Percentiles rank a stretch among this genome's conserved stretches.
These are phyloP conservation scores for Aspergillus quadricinctus DNA, from an alignment of 2,329 filamentous ascomycete species.

Conservation along the genomic window DNA sequence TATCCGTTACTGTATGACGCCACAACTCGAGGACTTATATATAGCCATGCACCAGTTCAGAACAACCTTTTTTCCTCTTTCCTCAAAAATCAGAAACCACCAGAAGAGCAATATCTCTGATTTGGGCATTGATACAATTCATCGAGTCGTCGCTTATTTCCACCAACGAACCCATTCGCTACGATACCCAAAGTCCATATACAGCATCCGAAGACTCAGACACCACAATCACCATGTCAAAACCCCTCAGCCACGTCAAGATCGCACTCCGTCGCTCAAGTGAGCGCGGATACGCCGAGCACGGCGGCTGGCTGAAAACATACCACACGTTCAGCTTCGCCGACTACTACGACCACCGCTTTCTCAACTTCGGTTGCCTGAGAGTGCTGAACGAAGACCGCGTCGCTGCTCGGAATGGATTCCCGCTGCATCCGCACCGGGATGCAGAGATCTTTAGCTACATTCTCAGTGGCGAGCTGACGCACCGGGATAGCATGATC, in stretches of 20 bases:
- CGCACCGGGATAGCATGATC: slow-evolving; percentile 82
- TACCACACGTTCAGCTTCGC: slow-evolving; percentile 87
- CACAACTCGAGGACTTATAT: background rate
- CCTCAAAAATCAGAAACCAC: background rate
- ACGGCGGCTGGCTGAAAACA: slow-evolving; percentile 82
- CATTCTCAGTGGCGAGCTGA: slow-evolving; percentile 78
- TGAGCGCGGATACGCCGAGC: slow-evolving; percentile 70
- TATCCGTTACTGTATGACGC: background rate
- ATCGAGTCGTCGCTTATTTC: background rate
- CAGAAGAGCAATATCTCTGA: background rate
- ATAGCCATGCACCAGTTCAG: background rate
- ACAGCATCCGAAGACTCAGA: background rate
- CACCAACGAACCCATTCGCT: background rate
- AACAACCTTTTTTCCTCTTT: background rate
- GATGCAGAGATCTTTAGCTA: slow-evolving; percentile 91
- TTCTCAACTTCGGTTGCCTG: slow-evolving; percentile 67
- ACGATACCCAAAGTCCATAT: background rate
- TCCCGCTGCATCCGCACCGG: slow-evolving; percentile 78
- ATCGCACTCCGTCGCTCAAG: slow-evolving; percentile 70
- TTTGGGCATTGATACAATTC: background rate
- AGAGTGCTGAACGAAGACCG: slow-evolving; percentile 88
- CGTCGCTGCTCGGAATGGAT: slow-evolving; percentile 68
- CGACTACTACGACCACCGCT: slow-evolving; percentile 62
- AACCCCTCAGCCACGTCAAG: slow-evolving; percentile 62
- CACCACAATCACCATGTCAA: slow-evolving; percentile 49